phyloP scores from a whole-genome alignment of 2,329 filamentous ascomycete species.

The Graphilbum fragrans region DNA sequence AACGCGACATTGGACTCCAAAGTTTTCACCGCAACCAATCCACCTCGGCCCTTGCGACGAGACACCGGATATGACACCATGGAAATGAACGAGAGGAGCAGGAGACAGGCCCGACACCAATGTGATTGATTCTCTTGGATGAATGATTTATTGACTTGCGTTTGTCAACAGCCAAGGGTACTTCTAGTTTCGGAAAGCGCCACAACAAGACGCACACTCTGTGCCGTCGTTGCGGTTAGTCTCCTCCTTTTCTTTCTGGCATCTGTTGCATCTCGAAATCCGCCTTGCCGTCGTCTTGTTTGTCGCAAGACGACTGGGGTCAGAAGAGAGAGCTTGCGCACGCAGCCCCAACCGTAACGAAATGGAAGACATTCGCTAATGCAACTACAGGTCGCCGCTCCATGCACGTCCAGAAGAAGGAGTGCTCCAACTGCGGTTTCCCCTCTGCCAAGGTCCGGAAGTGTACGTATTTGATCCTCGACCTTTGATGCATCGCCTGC shows the following conservation, averaged over 20 bases:
- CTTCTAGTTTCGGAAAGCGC: constrained; percentile 42
- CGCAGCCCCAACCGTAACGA: not conserved
- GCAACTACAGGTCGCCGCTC: constrained; percentile 84
- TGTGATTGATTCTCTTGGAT: too few species aligned
- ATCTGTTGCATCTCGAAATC: too few species aligned
- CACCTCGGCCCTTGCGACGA: too few species aligned
- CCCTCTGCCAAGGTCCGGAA: constrained; percentile 94
- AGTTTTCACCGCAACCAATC: too few species aligned
- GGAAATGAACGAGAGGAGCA: not conserved
- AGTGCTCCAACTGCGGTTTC: constrained; percentile 91
- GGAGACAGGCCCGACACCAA: not conserved
- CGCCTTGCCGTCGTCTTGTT: not conserved
- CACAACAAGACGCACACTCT: constrained; percentile 98
- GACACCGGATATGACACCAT: too few species aligned
- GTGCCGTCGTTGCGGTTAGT: constrained; percentile 96
- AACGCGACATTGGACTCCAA: too few species aligned
- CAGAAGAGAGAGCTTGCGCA: not conserved
- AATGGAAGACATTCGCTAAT: not conserved
- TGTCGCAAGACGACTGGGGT: not conserved
- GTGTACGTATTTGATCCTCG: constrained; percentile 59
- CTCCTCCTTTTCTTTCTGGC: not conserved
- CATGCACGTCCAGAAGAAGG: constrained; percentile 99
- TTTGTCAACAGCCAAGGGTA: constrained; percentile 39
- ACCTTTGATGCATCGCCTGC: not conserved
- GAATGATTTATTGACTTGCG: not conserved